Percentiles rank a stretch among this genome's conserved stretches.
These are phyloP conservation scores for Hypoxylon cercidicola DNA, from an alignment of 495 filamentous ascomycete genomes.

Conservation along the genomic window DNA sequence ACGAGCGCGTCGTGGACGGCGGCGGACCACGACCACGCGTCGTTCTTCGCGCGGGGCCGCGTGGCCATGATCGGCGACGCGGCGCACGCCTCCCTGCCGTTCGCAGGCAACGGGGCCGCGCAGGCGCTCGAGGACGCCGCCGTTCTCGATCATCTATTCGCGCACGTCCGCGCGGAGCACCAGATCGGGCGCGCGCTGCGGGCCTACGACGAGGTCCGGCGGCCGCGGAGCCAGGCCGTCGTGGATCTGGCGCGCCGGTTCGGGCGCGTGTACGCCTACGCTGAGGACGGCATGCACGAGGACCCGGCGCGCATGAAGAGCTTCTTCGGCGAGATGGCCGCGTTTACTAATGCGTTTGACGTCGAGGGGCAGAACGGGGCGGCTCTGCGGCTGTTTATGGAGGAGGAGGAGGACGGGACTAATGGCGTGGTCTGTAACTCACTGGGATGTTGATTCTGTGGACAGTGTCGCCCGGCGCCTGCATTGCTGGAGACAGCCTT, in stretches of 20 bases:
- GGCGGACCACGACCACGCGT: constrained; percentile 63
- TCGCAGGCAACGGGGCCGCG: constrained; percentile 66
- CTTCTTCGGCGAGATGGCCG: constrained; percentile 44
- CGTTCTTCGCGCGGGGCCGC: constrained; percentile 57
- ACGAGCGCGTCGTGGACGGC: constrained; percentile 48
- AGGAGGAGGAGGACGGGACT: not conserved
- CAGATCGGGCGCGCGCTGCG: constrained; percentile 40
- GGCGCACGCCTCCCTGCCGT: constrained; percentile 69
- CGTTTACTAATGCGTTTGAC: constrained; percentile 49
- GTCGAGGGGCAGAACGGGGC: constrained; percentile 45
- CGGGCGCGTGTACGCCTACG: constrained; percentile 50
- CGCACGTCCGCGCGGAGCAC: constrained; percentile 12
- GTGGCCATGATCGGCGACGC: constrained; percentile 67
- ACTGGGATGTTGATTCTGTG: no score
- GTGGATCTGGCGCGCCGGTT: constrained; percentile 47
- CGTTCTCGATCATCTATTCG: constrained; percentile 51
- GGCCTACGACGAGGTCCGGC: constrained; percentile 43
- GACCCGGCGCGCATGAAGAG: constrained; percentile 45
- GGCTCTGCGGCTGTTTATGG: constrained; percentile 36
- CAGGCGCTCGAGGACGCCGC: constrained; percentile 71
- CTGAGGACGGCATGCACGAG: constrained; percentile 47
- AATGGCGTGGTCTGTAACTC: no score
- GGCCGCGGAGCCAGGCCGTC: constrained; percentile 47
- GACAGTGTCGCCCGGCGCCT: no score
- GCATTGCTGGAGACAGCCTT: no score